phyloP scores from a whole-genome alignment of 495 filamentous ascomycete genomes.

The Amniculicola lignicola region DNA sequence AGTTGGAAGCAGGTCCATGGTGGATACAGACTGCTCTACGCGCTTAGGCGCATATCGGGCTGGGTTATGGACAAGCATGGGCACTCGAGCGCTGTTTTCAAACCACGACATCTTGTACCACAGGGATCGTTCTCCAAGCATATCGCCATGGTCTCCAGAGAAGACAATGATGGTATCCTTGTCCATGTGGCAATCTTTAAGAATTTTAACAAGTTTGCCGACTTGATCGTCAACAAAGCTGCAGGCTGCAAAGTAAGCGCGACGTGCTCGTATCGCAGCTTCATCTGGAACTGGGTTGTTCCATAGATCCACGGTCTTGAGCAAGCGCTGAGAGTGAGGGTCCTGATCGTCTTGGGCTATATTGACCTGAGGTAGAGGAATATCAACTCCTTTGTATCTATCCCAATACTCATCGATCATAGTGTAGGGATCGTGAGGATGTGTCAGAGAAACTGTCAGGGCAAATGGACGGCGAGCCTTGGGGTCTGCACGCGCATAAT shows the following conservation, averaged over 20 bases:
- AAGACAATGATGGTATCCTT: conserved; percentile 85
- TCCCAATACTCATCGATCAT: conserved; percentile 89
- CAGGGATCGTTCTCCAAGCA: conserved; percentile 82
- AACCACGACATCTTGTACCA: conserved; percentile 97
- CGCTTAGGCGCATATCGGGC: conserved; percentile 62
- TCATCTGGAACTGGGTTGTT: conserved; percentile 73
- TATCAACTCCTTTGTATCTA: conserved; percentile 80
- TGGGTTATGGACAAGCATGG: conserved; percentile 73
- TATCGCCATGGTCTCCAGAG: conserved; percentile 86
- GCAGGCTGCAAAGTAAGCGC: conserved; percentile 85
- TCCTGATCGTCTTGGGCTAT: conserved; percentile 78
- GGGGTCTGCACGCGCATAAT: conserved; percentile 69
- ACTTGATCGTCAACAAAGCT: conserved; percentile 87
- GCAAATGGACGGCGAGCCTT: conserved; percentile 68
- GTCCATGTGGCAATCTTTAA: conserved; percentile 70
- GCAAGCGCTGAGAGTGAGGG: conserved; percentile 71
- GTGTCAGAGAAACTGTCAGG: conserved; percentile 84
- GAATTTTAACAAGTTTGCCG: conserved; percentile 67
- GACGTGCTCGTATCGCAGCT: conserved; percentile 70
- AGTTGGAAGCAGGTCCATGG: conserved; percentile 80
- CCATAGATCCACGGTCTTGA: conserved; percentile 77
- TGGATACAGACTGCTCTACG: conserved; percentile 74
- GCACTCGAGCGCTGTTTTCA: conserved; percentile 78
- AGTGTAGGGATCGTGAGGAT: conserved; percentile 88
- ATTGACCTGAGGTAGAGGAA: conserved; percentile 67